Evolutionary conservation across 305 asterid species (phyloP), one percentile per base, ranked within the genome.

Genomic region (Lippia alba): DNA sequence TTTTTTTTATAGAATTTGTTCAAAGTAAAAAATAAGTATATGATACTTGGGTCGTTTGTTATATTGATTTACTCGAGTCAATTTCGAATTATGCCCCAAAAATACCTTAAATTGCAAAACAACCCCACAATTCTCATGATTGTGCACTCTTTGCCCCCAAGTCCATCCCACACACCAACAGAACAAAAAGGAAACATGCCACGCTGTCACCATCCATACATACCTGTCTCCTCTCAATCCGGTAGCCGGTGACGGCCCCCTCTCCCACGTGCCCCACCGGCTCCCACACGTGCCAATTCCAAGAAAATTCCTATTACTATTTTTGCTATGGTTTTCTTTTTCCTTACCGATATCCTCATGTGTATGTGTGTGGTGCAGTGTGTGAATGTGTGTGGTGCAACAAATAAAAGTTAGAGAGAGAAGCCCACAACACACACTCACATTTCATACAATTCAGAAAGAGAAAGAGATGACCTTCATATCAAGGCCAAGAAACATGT

Each of bases 341-440:
- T 1, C 24, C 45, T 6, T 15, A 39, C 74, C 17, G 61, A 64
- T 55, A 56, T 74, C 78, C 80, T 74, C 77, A 74, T 62, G 79
- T 62, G 79, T 62, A 75, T 62, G 79, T 56, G 71, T 75, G 74
- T 67, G 74, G 74, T 66, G 77, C 67, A 49, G 72, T 64, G 77
- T 56, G 72, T 73, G 77, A 66, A 55, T 69, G 67, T 81, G 87
- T 80, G 86, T 85, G 89, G 94, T 87, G 94, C 94, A 87, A 87
- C 94, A 85, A 85, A 79, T 84, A 78, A 85, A 85, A 82, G 91
- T 77, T 82, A 81, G 94, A 78, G 89, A 87, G 91, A 85, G 91
- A 85, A 76, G 79, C 34, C 18, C 64, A 55, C 60, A 24, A 19
- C 61, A n/a, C 64, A 20, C 67, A 40, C 48, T 48, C 71, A 40